Conservation (phyloP, 257 asterid genomes). For the Solanum ossicruentum region DNA sequence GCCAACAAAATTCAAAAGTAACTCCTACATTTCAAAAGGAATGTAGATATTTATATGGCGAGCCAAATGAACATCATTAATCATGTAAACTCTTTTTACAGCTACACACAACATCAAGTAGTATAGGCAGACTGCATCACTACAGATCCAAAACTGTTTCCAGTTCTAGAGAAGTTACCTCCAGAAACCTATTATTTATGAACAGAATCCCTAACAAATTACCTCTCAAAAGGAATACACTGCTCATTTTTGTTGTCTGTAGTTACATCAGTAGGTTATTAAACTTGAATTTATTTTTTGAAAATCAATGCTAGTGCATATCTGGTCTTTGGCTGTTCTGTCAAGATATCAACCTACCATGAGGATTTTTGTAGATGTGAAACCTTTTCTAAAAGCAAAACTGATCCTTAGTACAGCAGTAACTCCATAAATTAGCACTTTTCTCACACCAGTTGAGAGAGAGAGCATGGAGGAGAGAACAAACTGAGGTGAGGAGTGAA, state of each 20-base stretch:
- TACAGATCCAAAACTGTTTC: neutral
- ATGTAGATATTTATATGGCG: neutral
- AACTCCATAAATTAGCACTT: neutral
- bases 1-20: neutral
- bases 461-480: neutral
- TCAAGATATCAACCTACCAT: neutral
- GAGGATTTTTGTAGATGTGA: neutral
- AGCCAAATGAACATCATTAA: neutral
- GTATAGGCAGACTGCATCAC: neutral
- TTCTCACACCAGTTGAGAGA: neutral
- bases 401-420: neutral
- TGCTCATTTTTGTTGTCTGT: neutral
- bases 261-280: neutral
- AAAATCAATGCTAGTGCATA: neutral
- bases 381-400: neutral
- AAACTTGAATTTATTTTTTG: neutral
- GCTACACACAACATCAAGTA: neutral
- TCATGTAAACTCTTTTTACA: neutral
- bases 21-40: neutral
- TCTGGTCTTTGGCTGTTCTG: neutral
- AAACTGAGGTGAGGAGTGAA: neutral
- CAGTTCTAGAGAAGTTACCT: neutral
- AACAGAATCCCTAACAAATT: neutral
- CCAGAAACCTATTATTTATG: neutral
- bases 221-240: neutral